Evolutionary conservation across 306 rosid genomes (phyloP).

Genomic region (barrel medic (Medicago truncatula)): DNA sequence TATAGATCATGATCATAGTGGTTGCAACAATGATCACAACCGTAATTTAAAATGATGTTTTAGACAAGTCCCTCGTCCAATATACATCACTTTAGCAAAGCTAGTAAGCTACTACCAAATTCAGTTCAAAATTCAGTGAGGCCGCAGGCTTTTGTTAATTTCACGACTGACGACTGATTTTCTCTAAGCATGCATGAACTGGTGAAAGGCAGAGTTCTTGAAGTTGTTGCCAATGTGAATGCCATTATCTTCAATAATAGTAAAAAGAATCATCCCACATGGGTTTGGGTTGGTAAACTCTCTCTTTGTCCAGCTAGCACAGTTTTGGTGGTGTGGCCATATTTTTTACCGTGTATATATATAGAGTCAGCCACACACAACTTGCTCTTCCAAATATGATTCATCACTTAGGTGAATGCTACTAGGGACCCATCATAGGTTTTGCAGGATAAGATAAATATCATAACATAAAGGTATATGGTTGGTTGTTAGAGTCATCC

Average conservation of each 20-base stretch:
- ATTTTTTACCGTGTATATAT: not conserved
- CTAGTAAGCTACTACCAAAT: not conserved
- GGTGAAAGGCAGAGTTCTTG: constrained; percentile 3
- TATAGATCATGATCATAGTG: no score
- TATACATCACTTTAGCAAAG: not conserved
- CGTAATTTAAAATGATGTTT: no score
- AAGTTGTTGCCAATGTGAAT: not conserved
- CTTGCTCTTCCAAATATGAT: not conserved
- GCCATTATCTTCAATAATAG: not conserved
- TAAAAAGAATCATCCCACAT: not conserved
- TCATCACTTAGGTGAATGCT: no score
- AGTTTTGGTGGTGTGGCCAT: not conserved
- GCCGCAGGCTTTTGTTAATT: not conserved
- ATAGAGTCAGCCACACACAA: not conserved
- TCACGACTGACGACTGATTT: constrained; percentile 8
- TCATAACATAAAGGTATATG: no score
- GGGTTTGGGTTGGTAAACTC: not conserved
- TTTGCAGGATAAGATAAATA: not conserved
- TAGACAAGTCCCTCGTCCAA: not conserved
- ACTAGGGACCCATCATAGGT: not conserved
- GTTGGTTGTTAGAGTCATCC: no score
- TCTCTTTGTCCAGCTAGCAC: not conserved
- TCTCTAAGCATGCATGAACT: not conserved
- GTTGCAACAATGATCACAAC: no score
- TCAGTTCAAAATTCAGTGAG: not conserved